Evolutionary conservation across 306 rosid species (phyloP).

Genomic region (Cyclanthera cordifolia): DNA sequence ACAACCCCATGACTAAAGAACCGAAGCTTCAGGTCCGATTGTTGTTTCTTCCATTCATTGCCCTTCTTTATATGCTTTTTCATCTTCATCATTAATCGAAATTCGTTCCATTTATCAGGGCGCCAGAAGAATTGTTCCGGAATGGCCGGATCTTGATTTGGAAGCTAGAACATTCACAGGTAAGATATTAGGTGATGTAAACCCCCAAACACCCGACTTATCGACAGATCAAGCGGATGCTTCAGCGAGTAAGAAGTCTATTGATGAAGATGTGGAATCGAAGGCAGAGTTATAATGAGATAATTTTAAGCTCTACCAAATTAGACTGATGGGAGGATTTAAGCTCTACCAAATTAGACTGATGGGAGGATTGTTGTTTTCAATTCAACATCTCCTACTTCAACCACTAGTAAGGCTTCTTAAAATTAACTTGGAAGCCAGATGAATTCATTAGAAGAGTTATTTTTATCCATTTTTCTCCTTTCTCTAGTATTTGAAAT

Average conservation of each 20-base stretch:
- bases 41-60: not conserved
- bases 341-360: not conserved
- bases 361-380: not conserved
- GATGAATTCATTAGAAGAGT: conserved; percentile 1
- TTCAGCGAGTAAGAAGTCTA: conserved; percentile 15
- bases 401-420: not conserved
- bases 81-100: not conserved
- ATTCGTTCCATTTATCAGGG: conserved; percentile 38
- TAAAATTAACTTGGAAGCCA: not conserved
- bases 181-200: conserved; percentile 47
- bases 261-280: conserved; percentile 45
- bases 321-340: not conserved
- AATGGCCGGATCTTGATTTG: conserved; percentile 88
- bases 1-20: conserved; percentile 98
- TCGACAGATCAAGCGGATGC: conserved; percentile 25
- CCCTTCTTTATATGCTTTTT: not conserved
- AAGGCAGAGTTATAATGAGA: conserved; percentile 53
- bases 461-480: not conserved
- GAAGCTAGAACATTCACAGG: conserved; percentile 85
- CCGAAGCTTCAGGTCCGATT: conserved; percentile 82
- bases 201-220: conserved; percentile 28
- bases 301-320: not conserved
- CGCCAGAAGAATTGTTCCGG: conserved; percentile 78
- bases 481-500: not conserved
- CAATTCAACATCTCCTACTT: not conserved